Evolutionary conservation across 78 protist species (phyloP), one percentile per base, ranked within the genome.

Genomic region (Chrysochromulina tobinii): DNA sequence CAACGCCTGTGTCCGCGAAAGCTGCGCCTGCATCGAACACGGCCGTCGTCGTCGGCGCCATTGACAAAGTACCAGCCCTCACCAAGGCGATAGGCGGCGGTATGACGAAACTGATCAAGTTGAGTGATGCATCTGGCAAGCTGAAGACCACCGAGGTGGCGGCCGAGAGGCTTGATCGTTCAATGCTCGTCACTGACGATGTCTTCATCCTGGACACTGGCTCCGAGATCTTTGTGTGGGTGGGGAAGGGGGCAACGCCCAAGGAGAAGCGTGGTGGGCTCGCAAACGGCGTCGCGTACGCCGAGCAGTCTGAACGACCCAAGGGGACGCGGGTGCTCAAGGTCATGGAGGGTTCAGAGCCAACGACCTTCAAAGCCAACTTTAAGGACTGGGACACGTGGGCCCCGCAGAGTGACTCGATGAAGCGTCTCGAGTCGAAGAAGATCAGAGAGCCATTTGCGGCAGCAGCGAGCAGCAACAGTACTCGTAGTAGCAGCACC

Each of bases 191-290:
- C 53, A 88, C 93, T 57, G 54, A 79, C 75, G 96, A 94, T 64
- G 86, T 38, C 51, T 96, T 72, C 87, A 15, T 96, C 58, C 55
- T 94, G 81, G 97, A 95, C 91, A 1, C 18, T n/a, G 94, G 93
- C 23, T 54, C 61, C 27, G 89, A 61, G 50, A 0, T 95, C 91
- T 94, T 90, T 53, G 83, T 86, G 54, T 96, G 97, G 97, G 79
- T 94, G 38, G 97, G 97, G 38, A 81, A 68, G 92, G 68, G 81
- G 38, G 38, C 38, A 38, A 38, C 38, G 38, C 38, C 38, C 38
- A 66, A 89, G 93, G 91, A 87, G 79, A 0, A 18, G 27, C 6
- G 1, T 25, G 91, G 1, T 20, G 50, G 75, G 17, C 67, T 90
- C 94, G 59, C 4, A 12, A 0, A 1, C 61, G 96, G 66, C 25